Percentiles rank a stretch among this genome's conserved stretches.
phyloP scores from a whole-genome alignment of 208 protist species.

The Leishmania amazonensis region DNA sequence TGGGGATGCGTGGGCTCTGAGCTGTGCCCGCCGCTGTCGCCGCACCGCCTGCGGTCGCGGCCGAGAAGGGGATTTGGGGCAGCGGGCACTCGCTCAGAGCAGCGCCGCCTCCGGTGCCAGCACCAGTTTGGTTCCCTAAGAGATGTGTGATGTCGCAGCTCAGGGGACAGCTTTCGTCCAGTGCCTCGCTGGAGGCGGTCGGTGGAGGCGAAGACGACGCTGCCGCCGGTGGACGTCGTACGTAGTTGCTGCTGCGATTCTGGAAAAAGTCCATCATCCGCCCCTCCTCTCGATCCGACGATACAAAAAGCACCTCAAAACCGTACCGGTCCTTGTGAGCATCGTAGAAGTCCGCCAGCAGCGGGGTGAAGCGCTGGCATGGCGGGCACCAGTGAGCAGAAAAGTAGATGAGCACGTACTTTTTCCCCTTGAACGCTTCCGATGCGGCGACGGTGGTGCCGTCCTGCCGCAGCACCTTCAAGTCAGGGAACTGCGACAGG shows the following conservation, averaged over 20 bases:
- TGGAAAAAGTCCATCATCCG: constrained; percentile 69
- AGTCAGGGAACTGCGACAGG: constrained; percentile 26
- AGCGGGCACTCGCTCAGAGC: background rate
- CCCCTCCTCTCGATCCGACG: constrained; percentile 52
- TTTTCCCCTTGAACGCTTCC: constrained; percentile 43
- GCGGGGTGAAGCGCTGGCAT: constrained; percentile 80
- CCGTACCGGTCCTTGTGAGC: constrained; percentile 30
- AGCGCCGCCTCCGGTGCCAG: background rate
- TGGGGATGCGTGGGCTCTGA: constrained; percentile 20
- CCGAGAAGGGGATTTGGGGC: no score
- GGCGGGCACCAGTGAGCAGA: constrained; percentile 83
- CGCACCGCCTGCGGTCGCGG: background rate
- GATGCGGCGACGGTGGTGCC: constrained; percentile 30
- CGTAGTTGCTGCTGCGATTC: constrained; percentile 46
- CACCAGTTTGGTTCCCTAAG: background rate
- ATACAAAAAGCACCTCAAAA: constrained; percentile 82
- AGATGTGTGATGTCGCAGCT: background rate
- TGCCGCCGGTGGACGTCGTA: constrained; percentile 18
- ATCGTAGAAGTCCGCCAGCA: constrained; percentile 67
- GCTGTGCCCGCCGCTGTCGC: background rate
- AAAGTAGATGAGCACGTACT: constrained; percentile 79
- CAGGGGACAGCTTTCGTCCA: background rate
- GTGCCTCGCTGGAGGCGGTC: background rate
- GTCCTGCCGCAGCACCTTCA: constrained; percentile 46
- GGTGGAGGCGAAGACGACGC: background rate